These are phyloP conservation scores for Cercospora berteroae DNA, from an alignment of 2,329 filamentous ascomycete species.

Conservation along the genomic window DNA sequence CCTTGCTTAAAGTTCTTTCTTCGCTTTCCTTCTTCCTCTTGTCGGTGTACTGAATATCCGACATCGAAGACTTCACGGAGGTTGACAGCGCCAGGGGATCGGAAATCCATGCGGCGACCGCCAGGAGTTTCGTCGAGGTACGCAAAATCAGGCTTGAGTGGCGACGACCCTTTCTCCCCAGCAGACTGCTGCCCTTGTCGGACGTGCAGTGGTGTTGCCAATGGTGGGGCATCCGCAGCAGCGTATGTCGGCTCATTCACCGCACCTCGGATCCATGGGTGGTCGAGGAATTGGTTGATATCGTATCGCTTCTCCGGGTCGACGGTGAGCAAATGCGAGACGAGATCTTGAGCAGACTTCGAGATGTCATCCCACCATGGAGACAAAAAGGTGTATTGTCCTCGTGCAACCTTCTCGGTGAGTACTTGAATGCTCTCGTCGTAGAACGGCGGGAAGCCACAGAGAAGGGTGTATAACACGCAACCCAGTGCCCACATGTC, in stretches of 20 bases:
- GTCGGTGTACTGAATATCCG: conserved; percentile 92
- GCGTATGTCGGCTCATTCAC: conserved; percentile 63
- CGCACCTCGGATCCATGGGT: conserved; percentile 83
- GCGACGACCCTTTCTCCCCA: conserved; percentile 34
- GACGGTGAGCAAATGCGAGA: conserved; percentile 88
- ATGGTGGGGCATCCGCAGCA: conserved; percentile 66
- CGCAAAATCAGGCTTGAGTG: conserved; percentile 52
- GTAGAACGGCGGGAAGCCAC: conserved; percentile 97
- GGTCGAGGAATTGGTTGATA: conserved; percentile 87
- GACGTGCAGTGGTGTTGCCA: conserved; percentile 62
- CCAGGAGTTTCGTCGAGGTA: conserved; percentile 60
- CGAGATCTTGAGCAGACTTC: conserved; percentile 87
- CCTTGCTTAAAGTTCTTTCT: conserved; percentile 78
- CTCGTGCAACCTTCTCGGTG: conserved; percentile 94
- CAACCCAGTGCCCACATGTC: conserved; percentile 99
- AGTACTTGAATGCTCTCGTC: conserved; percentile 96
- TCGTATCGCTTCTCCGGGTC: conserved; percentile 94
- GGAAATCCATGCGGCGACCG: conserved; percentile 76
- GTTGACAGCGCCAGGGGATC: conserved; percentile 91
- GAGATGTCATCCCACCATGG: conserved; percentile 99
- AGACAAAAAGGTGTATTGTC: conserved; percentile 95
- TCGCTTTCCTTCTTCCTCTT: conserved; percentile 93
- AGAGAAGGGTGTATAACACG: conserved; percentile 93
- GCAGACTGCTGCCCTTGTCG: conserved; percentile 53
- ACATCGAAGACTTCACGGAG: conserved; percentile 97